These are phyloP conservation scores for Diplotaxis tenuifolia DNA, from an alignment of 345 rosid species.

Conservation along the genomic window DNA sequence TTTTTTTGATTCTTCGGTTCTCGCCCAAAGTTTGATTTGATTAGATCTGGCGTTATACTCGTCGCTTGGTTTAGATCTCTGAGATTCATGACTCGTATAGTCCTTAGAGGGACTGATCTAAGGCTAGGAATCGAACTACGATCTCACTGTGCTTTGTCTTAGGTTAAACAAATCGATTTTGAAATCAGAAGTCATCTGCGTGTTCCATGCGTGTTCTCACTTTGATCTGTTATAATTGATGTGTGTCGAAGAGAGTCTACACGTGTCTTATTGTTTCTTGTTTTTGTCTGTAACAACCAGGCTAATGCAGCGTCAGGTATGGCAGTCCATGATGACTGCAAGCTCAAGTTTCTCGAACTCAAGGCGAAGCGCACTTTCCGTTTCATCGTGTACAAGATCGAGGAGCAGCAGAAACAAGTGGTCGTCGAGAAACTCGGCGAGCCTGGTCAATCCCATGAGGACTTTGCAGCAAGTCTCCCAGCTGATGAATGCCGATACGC, in stretches of 20 bases:
- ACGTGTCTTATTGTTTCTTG: background rate
- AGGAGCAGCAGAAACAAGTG: conserved; percentile 59
- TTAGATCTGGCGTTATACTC: conserved; percentile 31
- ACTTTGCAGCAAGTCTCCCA: conserved; percentile 51
- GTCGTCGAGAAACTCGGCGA: conserved; percentile 55
- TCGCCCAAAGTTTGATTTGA: background rate
- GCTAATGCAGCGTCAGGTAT: conserved; percentile 64
- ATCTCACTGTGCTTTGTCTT: conserved; percentile 5
- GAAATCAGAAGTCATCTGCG: background rate
- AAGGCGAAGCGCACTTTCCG: conserved; percentile 55
- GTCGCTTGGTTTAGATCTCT: conserved; percentile 34
- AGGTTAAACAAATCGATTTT: background rate
- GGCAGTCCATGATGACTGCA: conserved; percentile 66
- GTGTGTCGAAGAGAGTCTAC: background rate
- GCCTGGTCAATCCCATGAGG: conserved; percentile 48
- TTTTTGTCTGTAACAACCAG: conserved; percentile 21
- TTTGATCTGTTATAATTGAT: background rate
- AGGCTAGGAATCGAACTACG: background rate
- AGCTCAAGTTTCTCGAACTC: conserved; percentile 53
- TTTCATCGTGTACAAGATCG: conserved; percentile 56
- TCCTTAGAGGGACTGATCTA: conserved; percentile 12
- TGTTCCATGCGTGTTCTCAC: no score
- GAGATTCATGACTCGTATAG: conserved; percentile 20
- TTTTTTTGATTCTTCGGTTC: conserved; percentile 12
- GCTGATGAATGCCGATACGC: conserved; percentile 47